A percentile compares a stretch with the other conserved stretches of the same genome.
Evolutionary conservation across 768 basidiomycete species (phyloP).

Genomic region (Naganishia randhawae): DNA sequence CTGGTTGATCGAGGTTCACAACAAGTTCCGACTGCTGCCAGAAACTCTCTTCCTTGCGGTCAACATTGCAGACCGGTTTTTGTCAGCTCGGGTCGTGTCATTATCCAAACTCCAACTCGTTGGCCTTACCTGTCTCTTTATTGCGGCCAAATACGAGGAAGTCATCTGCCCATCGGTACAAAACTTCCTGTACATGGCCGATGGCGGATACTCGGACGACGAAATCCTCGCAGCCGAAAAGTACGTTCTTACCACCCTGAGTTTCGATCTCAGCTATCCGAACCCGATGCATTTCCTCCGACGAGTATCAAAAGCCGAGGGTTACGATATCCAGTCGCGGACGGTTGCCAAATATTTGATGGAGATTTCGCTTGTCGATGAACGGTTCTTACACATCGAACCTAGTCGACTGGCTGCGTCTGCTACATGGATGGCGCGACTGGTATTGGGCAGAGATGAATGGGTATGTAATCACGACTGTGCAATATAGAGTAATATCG

Average conservation of each 20-base stretch:
- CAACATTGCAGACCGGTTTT: slow-evolving; percentile 73
- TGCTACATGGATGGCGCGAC: slow-evolving; percentile 76
- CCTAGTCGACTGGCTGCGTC: slow-evolving; percentile 80
- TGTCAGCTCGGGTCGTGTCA: slow-evolving; percentile 67
- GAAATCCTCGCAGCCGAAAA: slow-evolving; percentile 86
- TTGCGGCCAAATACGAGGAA: slow-evolving; percentile 89
- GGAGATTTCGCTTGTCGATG: slow-evolving; percentile 78
- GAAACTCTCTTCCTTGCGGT: slow-evolving; percentile 86
- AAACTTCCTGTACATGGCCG: slow-evolving; percentile 75
- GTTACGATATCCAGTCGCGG: slow-evolving; percentile 76
- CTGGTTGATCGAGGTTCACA: slow-evolving; percentile 90
- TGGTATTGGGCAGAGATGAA: slow-evolving; percentile 70
- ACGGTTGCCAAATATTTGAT: slow-evolving; percentile 87
- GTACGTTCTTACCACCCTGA: slow-evolving; percentile 77
- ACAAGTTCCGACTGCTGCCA: slow-evolving; percentile 75
- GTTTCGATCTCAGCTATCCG: slow-evolving; percentile 80
- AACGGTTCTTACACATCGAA: slow-evolving; percentile 66
- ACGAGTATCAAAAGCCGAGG: slow-evolving; percentile 86
- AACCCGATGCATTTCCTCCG: slow-evolving; percentile 86
- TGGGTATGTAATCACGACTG: slow-evolving; percentile 68
- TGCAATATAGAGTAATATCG: background rate
- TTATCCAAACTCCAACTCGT: slow-evolving; percentile 84
- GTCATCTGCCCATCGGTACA: slow-evolving; percentile 78
- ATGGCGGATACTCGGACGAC: slow-evolving; percentile 68
- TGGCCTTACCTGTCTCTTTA: slow-evolving; percentile 78